Percentiles rank a stretch among this genome's conserved stretches.
phyloP scores from a whole-genome alignment of 2,329 filamentous ascomycete species.

The Niveomyces coronatus region DNA sequence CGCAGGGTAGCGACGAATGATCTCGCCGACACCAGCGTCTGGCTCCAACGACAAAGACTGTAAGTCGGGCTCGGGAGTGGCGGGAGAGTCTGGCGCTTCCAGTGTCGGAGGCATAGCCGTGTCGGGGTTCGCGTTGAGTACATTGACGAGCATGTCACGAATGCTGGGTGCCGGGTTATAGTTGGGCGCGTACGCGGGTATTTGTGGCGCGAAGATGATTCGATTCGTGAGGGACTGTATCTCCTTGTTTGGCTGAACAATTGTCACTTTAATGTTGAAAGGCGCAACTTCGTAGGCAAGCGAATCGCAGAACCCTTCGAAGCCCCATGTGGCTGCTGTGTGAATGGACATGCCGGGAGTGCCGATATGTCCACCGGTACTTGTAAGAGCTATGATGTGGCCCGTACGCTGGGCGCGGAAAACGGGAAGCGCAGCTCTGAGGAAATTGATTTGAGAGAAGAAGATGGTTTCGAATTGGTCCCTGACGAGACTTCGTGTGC shows the following conservation, averaged over 20 bases:
- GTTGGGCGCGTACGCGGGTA: conserved; percentile 40
- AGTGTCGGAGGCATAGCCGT: conserved; percentile 33
- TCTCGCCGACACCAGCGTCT: conserved; percentile 28
- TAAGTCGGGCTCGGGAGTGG: conserved; percentile 20
- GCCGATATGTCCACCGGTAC: conserved; percentile 84
- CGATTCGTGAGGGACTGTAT: conserved; percentile 79
- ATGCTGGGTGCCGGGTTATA: conserved; percentile 60
- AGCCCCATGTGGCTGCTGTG: conserved; percentile 85
- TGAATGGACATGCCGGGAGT: conserved; percentile 87
- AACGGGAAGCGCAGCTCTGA: conserved; percentile 74
- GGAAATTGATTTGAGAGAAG: conserved; percentile 92
- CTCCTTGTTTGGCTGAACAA: conserved; percentile 92
- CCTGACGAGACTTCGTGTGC: conserved; percentile 67
- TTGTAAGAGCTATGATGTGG: conserved; percentile 82
- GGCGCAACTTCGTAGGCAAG: conserved; percentile 93
- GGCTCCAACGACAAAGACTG: conserved; percentile 23
- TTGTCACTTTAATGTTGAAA: conserved; percentile 93
- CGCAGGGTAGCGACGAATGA: conserved; percentile 62
- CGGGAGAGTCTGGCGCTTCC: conserved; percentile 19
- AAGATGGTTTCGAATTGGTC: conserved; percentile 94
- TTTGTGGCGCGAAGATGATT: conserved; percentile 71
- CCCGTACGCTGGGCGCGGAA: conserved; percentile 74
- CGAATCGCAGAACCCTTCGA: conserved; percentile 93
- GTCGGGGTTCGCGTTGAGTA: conserved; percentile 67
- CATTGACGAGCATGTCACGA: conserved; percentile 69